A percentile compares a stretch with the other conserved stretches of the same genome.
Conservation (phyloP, 2,329 filamentous ascomycete genomes). For the Venturia pyrina region DNA sequence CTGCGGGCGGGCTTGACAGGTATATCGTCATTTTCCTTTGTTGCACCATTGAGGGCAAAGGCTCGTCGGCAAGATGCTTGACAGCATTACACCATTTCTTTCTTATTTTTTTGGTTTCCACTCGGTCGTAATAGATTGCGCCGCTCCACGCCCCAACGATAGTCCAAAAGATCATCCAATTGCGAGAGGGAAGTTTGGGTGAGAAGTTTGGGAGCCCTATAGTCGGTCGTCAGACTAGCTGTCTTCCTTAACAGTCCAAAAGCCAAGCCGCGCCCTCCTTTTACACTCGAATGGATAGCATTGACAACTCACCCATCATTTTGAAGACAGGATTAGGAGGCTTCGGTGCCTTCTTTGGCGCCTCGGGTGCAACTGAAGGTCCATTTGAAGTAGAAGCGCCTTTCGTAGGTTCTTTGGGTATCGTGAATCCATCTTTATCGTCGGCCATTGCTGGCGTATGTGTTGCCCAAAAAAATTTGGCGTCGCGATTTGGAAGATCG, state of each 20-base stretch:
- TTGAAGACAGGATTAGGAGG: slow-evolving; percentile 6
- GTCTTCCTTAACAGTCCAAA: neutral
- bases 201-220: slow-evolving; percentile 74
- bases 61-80: slow-evolving; percentile 70
- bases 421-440: neutral
- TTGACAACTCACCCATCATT: slow-evolving; percentile 8
- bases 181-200: slow-evolving; percentile 79
- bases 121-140: slow-evolving; percentile 83
- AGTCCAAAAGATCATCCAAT: slow-evolving; percentile 93
- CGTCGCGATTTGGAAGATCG: neutral
- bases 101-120: slow-evolving; percentile 76
- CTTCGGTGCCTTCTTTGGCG: slow-evolving; percentile 1
- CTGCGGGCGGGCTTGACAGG: slow-evolving; percentile 75
- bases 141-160: slow-evolving; percentile 67
- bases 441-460: neutral
- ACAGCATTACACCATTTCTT: slow-evolving; percentile 81
- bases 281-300: neutral
- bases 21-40: slow-evolving; percentile 80
- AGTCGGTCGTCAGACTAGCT: neutral
- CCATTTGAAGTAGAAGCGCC: neutral
- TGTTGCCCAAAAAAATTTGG: neutral
- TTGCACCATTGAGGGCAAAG: slow-evolving; percentile 60
- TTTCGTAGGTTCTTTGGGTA: neutral
- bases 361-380: neutral
- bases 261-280: neutral